Base-by-base conservation (phyloP, 352 stramenopile species). In the Phytophthora multivora region DNA sequence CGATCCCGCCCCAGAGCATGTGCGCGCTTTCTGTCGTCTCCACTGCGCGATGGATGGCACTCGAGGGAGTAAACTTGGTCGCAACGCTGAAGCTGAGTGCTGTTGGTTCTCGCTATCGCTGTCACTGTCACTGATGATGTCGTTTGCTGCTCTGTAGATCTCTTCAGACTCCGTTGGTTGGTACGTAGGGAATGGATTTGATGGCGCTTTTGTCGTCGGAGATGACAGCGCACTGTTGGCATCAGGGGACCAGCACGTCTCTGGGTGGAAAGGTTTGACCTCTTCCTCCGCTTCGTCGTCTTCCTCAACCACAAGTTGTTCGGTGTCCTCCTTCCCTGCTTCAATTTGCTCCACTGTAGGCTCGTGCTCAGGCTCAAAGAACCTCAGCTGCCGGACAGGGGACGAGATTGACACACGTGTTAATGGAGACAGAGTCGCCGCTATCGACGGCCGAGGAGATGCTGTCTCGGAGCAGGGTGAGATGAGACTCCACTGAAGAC, bases 391-490 rank as follows among this genome's bases (percentile, higher is more conserved):
- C 2, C 45, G 35, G 0, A 58, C 45, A 40, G 58, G 48, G 33
- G 63, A 64, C 43, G 58, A 76, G 33, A 66, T 59, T 15, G 51
- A 72, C 21, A 66, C 31, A 0, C 52, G 46, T 21, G 43, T 63
- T 18, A 72, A 56, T 0, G 66, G 55, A 42, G 61, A 69, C 30
- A 71, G 13, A 10, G 55, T 53, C 26, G 41, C 38, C 1, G 36
- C 18, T 36, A 40, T 11, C 21, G 33, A 49, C 28, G 25, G 16
- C 12, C 36, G 49, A 36, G 68, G 58, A 23, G 63, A 73, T 13
- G 39, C 39, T 5, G 69, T 28, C 10, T 66, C 69, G 2, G 75
- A 88, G 54, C 68, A 85, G 11, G 81, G 81, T 25, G 81, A 90
- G 26, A 90, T 75, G 42, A 90, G 64, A 39, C 55, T 65, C 72